A percentile compares a stretch with the other conserved stretches of the same genome.
phyloP scores from a whole-genome alignment of 306 rosid genomes.

The Castanea mollissima region DNA sequence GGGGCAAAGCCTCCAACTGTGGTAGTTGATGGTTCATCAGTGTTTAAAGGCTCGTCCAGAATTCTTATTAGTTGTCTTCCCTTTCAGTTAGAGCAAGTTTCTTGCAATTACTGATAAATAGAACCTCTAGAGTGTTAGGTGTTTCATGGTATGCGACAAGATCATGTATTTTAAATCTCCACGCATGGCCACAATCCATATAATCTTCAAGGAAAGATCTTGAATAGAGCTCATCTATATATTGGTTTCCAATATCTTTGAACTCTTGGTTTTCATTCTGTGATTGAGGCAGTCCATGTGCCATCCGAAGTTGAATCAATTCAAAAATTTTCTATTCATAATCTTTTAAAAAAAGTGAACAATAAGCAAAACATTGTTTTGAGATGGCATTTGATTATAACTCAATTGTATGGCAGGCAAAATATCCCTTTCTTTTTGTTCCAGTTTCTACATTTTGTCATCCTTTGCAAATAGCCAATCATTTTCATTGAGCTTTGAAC shows the following conservation, averaged over 20 bases:
- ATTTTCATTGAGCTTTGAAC: too few species aligned
- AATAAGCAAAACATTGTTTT: conserved; percentile 17
- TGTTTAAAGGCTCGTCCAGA: background rate
- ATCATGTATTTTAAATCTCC: conserved; percentile 3
- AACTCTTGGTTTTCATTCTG: background rate
- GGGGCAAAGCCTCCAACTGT: background rate
- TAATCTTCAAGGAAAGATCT: conserved; percentile 20
- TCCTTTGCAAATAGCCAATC: too few species aligned
- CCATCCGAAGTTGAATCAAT: conserved; percentile 19
- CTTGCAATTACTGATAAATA: background rate
- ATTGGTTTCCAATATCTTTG: conserved; percentile 5
- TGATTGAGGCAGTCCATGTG: conserved; percentile 19
- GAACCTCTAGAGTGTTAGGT: background rate
- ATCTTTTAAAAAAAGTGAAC: background rate
- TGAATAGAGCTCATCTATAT: conserved; percentile 6
- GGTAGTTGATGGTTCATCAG: background rate
- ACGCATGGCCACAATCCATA: background rate
- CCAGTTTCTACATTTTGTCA: too few species aligned
- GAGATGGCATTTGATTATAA: conserved; percentile 20
- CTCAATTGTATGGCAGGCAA: conserved; percentile 13
- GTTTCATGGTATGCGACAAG: background rate
- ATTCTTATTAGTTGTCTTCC: background rate
- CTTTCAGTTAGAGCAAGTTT: background rate
- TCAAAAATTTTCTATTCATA: background rate
- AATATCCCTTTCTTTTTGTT: too few species aligned